Conservation (phyloP, 371 early-diverging fungal genomes). For the Mortierella polycephala region DNA sequence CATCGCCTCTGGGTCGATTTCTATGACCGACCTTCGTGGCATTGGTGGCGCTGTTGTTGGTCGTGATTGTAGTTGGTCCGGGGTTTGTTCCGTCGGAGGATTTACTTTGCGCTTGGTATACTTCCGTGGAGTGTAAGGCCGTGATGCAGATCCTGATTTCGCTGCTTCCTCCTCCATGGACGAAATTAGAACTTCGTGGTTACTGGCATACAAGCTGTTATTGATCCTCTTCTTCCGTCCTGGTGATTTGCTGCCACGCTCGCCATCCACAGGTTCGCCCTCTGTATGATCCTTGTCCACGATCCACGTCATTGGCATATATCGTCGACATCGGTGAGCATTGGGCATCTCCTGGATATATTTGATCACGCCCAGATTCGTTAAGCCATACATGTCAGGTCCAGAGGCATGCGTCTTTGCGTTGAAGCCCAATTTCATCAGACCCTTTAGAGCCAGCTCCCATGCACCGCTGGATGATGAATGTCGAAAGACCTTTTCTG, state of each 20-base stretch:
- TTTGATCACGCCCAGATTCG: slow-evolving; percentile 59
- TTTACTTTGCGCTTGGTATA: slow-evolving; percentile 33
- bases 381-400: slow-evolving; percentile 59
- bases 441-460: slow-evolving; percentile 58
- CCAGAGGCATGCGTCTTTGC: slow-evolving; percentile 62
- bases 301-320: slow-evolving; percentile 53
- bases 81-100: background rate
- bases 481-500: slow-evolving; percentile 56
- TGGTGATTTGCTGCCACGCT: slow-evolving; percentile 32
- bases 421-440: slow-evolving; percentile 56
- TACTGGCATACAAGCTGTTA: slow-evolving; percentile 50
- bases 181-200: slow-evolving; percentile 41
- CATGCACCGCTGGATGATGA: slow-evolving; percentile 60
- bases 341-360: slow-evolving; percentile 58
- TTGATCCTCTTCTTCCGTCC: slow-evolving; percentile 45
- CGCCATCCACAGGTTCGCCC: slow-evolving; percentile 14
- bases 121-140: slow-evolving; percentile 37
- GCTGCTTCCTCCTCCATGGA: slow-evolving; percentile 26
- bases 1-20: slow-evolving; percentile 9
- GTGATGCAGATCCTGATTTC: slow-evolving; percentile 3
- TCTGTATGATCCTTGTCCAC: slow-evolving; percentile 26
- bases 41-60: background rate
- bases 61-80: background rate
- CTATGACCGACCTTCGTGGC: background rate
- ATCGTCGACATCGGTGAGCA: slow-evolving; percentile 46